Evolutionary conservation across 2,329 filamentous ascomycete species (phyloP), one percentile per base, ranked within the genome.

Genomic region (Lecanosticta acicola): DNA sequence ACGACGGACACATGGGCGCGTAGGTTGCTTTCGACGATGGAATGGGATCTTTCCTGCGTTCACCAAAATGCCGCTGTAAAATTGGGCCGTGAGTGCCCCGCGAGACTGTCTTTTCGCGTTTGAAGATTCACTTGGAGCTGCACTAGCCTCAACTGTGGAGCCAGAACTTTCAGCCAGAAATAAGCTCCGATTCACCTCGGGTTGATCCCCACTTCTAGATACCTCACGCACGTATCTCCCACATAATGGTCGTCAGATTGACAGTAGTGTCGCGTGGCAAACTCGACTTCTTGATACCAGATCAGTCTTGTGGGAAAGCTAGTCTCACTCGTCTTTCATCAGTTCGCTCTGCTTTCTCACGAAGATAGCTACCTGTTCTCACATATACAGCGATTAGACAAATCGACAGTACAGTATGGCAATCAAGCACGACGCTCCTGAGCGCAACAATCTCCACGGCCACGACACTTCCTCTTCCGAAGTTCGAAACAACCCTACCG

Each of bases 361-460:
- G n/a, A n/a, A n/a, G n/a, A n/a, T n/a, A n/a, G n/a, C n/a, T n/a
- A n/a, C n/a, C n/a, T n/a, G n/a, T n/a, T n/a, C n/a, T n/a, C n/a
- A n/a, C n/a, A n/a, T n/a, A n/a, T n/a, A n/a, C n/a, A n/a, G n/a
- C n/a, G n/a, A n/a, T n/a, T n/a, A n/a, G n/a, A n/a, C n/a, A n/a
- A n/a, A n/a, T n/a, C n/a, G n/a, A n/a, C n/a, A n/a, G n/a, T n/a
- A n/a, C 36, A 50, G 32, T 7, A 57, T 59, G 56, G 46, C 34
- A 14, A 50, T 57, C 46, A 55, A 58, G 10, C 55, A 59, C 45
- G 56, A 60, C 41, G 52, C 43, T 3, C 49, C 55, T 9, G 32
- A 29, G 16, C 59, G 46, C 46, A 33, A 3, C 33, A 42, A 38
- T 21, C 51, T 58, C 8, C 51, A 58, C 33, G 50, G 51, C 33